phyloP scores from a whole-genome alignment of 225 moss, liverwort and hornwort genomes.

The Sphagnum contortum region DNA sequence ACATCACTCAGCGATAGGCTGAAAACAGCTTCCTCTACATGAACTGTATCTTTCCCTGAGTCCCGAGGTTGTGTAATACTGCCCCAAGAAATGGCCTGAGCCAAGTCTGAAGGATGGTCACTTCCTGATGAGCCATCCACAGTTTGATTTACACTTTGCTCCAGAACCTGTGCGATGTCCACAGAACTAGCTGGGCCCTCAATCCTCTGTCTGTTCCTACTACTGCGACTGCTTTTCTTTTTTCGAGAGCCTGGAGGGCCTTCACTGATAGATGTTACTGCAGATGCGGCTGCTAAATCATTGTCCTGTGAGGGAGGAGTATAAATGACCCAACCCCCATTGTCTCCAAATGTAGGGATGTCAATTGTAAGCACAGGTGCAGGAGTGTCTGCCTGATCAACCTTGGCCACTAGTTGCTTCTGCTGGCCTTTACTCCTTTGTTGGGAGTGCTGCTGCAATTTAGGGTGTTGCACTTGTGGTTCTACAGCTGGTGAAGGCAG shows the following conservation, averaged over 20 bases:
- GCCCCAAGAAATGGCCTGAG: not conserved
- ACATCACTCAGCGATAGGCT: conserved; percentile 34
- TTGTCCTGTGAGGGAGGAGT: conserved; percentile 15
- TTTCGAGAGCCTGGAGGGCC: conserved; percentile 28
- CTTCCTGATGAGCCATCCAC: conserved; percentile 24
- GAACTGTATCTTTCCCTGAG: conserved; percentile 10
- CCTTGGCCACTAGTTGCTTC: conserved; percentile 23
- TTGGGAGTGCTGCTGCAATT: conserved; percentile 24
- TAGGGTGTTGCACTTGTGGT: conserved; percentile 11
- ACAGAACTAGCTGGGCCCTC: conserved; percentile 34
- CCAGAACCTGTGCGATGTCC: conserved; percentile 45
- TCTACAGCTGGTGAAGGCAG: conserved; percentile 25
- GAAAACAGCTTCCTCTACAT: conserved; percentile 15
- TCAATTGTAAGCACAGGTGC: not conserved
- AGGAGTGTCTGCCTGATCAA: conserved; percentile 16
- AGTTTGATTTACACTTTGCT: not conserved
- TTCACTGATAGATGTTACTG: conserved; percentile 22
- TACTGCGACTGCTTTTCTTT: conserved; percentile 48
- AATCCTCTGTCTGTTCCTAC: conserved; percentile 41
- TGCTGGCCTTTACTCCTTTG: conserved; percentile 30
- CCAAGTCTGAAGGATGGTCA: conserved; percentile 8
- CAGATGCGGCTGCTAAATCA: conserved; percentile 13
- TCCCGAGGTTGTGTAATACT: conserved; percentile 10
- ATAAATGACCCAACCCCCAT: conserved; percentile 42
- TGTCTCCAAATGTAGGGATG: conserved; percentile 10